Evolutionary conservation across 495 filamentous ascomycete genomes (phyloP), one percentile per base, ranked within the genome.

Genomic region (Aspergillus kassunensis): DNA sequence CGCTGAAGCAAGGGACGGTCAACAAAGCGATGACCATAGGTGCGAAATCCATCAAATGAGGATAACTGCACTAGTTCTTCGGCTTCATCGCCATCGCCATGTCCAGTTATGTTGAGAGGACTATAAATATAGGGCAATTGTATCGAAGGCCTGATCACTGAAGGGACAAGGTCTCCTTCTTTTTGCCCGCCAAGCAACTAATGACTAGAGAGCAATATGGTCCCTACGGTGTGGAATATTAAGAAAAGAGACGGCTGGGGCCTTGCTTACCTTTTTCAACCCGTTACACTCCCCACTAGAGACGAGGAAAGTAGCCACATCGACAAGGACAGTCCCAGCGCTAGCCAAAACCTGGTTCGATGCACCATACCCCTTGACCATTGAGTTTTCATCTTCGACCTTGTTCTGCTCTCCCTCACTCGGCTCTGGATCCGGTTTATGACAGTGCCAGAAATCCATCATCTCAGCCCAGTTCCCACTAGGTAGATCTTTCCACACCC

Each of bases 391-490:
- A 0, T 65, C 65, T 41, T 76, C 64, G 49, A 44, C 55, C 50
- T 60, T 59, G 49, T 70, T 58, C 23, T 68, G 51, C 23, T 71
- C 55, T n/a, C n/a, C n/a, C n/a, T n/a, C n/a, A n/a, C n/a, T n/a
- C n/a, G n/a, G n/a, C n/a, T n/a, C n/a, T n/a, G n/a, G n/a, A 49
- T 82, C 70, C 36, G 90, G 93, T 63, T 97, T 97, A 66, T 98
- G 93, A 63, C 93, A 99, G 68, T 99, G 93, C 93, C 93, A 99
- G 58, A 97, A 96, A 64, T 99, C 93, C 93, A 99, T 99, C 95
- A 97, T 97, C 67, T 99, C 93, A 2, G 92, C 93, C 93, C 93
- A 99, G 60, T 95, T 93, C 52, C 91, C 90, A 57, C 89, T 95
- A 1, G 93, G 93, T 4, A 98, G 76, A 60, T 97, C 91, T 68